Evolutionary conservation across 2,329 filamentous ascomycete genomes (phyloP).

Genomic region (Cordyceps cateniannulata): DNA sequence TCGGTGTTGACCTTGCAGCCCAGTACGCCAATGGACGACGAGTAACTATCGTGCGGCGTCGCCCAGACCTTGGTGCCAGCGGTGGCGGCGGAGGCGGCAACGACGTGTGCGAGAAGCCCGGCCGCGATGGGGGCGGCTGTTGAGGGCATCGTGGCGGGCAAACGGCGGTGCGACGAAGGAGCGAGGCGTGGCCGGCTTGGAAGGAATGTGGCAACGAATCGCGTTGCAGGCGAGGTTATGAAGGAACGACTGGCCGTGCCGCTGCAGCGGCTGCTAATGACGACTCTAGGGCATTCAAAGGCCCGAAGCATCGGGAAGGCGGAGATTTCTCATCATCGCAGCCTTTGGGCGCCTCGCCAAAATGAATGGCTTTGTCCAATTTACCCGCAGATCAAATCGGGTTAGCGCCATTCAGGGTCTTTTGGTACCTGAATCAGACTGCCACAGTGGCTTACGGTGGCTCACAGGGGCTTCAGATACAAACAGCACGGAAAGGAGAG

Average conservation of each 20-base stretch:
- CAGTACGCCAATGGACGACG: conserved; percentile 42
- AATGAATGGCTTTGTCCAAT: not conserved
- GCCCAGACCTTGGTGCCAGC: conserved; percentile 19
- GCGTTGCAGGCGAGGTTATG: not conserved
- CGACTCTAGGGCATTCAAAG: not conserved
- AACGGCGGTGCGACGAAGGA: not conserved
- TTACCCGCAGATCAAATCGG: not conserved
- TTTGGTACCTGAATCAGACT: conserved; percentile 1
- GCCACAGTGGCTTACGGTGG: not conserved
- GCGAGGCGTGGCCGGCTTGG: not conserved
- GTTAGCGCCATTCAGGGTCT: not conserved
- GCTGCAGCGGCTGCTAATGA: conserved; percentile 1
- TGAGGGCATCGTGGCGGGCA: not conserved
- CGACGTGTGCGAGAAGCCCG: not conserved
- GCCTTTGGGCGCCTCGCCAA: not conserved
- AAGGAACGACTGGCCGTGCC: conserved; percentile 6
- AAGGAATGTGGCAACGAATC: not conserved
- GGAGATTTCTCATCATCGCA: not conserved
- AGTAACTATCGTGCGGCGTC: conserved; percentile 44
- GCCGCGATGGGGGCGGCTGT: not conserved
- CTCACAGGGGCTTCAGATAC: too few relatives aligned
- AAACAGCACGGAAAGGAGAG: too few relatives aligned
- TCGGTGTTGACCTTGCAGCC: conserved; percentile 48
- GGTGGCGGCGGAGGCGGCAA: not conserved
- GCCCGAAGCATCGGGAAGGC: not conserved